Conservation (phyloP, 768 basidiomycete genomes). For the Kwoniella bestiolae region DNA sequence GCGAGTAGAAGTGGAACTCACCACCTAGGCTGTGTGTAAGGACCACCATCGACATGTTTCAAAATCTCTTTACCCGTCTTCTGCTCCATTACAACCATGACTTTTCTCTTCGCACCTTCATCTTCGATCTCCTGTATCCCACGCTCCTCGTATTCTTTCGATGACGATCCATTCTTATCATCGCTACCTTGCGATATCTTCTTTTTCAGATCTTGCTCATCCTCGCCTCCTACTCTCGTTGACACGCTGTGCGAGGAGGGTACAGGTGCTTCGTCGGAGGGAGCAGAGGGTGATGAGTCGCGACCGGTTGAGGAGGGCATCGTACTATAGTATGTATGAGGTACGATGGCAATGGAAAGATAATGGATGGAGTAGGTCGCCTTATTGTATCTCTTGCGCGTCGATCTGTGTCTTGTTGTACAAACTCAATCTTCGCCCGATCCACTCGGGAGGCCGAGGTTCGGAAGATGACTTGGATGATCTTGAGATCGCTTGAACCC, state of each 20-base stretch:
- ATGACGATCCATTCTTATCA: background rate
- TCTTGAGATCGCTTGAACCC: background rate
- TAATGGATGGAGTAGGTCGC: background rate
- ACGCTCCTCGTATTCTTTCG: slow-evolving; percentile 34
- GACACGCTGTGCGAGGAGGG: slow-evolving; percentile 18
- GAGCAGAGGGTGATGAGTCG: background rate
- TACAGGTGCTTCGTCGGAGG: slow-evolving; percentile 4
- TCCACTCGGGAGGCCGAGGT: background rate
- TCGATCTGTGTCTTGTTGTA: background rate
- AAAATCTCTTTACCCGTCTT: slow-evolving; percentile 45
- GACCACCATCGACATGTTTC: slow-evolving; percentile 38
- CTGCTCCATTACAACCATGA: slow-evolving; percentile 47
- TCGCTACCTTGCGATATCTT: slow-evolving; percentile 1
- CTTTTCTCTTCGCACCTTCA: slow-evolving; percentile 37
- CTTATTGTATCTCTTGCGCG: background rate
- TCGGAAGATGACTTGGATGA: background rate
- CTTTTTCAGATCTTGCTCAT: slow-evolving; percentile 8
- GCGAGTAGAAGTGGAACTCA: slow-evolving; percentile 19
- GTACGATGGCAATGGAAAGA: background rate
- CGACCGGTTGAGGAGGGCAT: background rate
- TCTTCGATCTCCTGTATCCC: slow-evolving; percentile 46
- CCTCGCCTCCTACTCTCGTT: slow-evolving; percentile 21
- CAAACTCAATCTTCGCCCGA: background rate
- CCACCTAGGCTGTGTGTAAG: slow-evolving; percentile 50
- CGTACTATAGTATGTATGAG: too few species aligned